Base-by-base conservation (phyloP, 1,139 yeast genomes). In the Sugiyamaella xylanicola region DNA sequence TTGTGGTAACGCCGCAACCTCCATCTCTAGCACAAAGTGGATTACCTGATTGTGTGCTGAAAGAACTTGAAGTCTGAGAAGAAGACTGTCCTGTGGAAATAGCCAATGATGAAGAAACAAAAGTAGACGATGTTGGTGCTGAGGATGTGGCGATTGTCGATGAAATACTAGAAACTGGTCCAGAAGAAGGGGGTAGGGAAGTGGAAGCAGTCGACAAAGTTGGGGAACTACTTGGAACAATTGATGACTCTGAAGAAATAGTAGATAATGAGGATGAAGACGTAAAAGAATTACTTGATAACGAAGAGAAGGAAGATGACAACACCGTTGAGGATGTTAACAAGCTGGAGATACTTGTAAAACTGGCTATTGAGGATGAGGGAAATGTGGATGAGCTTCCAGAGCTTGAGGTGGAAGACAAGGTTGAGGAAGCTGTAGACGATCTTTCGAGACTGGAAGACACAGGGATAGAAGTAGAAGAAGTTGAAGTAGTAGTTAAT, bases 1-100 rank as follows among this genome's bases (percentile, higher is more conserved):
- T 21, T 20, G 32, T 20, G 3, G 13, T 41, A n/a, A 15, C 17
- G 29, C 29, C 45, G 19, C 45, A 41, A 20, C 25, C 8, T 4
- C 45, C 45, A 9, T 41, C 45, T n/a, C 45, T 16, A 21, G 45
- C 45, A 21, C 45, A 41, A 11, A 41, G 45, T 16, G 45, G 21
- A 13, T 41, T 41, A 9, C 43, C 43, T 4, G 45, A 32, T n/a
- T 32, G 37, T 8, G 37, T 32, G 15, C 37, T 32, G 15, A 9
- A 5, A 25, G 29, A 25, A 25, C 29, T 25, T 25, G 9, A 25
- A 5, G 5, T 5, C 5, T 25, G 29, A 25, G 29, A 25, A 25
- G 29, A 25, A 25, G 29, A 25, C n/a, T n/a, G n/a, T n/a, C n/a
- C n/a, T 25, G 8, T 25, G 9, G 29, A 25, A 25, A 5, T 25